Evolutionary conservation across 139 green algal genomes (phyloP).

Genomic region (Coelastrella sp.): DNA sequence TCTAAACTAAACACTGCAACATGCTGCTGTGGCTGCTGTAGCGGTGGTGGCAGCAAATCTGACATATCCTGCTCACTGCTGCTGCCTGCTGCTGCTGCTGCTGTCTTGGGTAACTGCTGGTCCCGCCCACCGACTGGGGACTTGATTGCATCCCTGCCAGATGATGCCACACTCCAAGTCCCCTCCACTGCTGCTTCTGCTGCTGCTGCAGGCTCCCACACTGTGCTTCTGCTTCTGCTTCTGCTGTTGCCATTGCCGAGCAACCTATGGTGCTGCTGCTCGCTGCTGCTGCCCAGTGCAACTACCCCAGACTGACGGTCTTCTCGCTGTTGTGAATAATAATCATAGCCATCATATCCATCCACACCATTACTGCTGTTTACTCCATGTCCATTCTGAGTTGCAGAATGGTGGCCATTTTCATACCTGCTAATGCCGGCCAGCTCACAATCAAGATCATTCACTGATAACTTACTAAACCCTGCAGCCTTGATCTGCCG

Average conservation of each 20-base stretch:
- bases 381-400: neutral
- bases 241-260: conserved; percentile 30
- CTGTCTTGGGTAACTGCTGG: neutral
- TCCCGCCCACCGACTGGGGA: neutral
- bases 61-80: neutral
- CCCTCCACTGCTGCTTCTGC: neutral
- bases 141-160: neutral
- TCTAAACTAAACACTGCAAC: neutral
- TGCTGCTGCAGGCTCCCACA: neutral
- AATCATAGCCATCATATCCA: neutral
- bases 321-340: no score
- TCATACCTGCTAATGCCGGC: conserved; percentile 9
- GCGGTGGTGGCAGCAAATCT: neutral
- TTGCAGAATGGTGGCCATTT: neutral
- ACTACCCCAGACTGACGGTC: neutral
- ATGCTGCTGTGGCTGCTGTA: conserved; percentile 14
- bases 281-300: neutral
- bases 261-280: neutral
- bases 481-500: conserved; percentile 33
- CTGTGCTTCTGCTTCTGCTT: neutral
- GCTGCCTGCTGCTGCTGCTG: neutral
- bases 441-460: conserved; percentile 25
- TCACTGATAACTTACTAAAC: conserved; percentile 12
- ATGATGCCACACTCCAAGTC: neutral
- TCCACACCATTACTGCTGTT: neutral